Base-by-base conservation (phyloP, 805 yeast species). In the Tetrapisispora phaffii region DNA sequence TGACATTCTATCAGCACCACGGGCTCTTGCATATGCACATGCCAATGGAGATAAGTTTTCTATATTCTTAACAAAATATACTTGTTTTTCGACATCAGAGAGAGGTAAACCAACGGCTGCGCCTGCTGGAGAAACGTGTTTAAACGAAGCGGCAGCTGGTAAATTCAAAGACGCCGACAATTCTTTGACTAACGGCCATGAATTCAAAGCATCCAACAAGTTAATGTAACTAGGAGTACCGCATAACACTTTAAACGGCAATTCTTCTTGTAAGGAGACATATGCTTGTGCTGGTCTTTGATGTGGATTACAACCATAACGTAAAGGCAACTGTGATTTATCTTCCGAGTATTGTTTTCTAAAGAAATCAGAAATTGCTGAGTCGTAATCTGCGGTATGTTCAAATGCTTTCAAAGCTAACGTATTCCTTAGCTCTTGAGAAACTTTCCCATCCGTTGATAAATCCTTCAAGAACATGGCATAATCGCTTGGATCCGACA, bases 1-100 rank as follows among this genome's bases (percentile, higher is more conserved):
- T 7, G 97, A 89, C 98, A 93, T 93, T 77, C 98, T 83, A 72
- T 93, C 98, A 55, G 98, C 98, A 68, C 98, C 98, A 70, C 98
- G 85, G 46, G 98, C 98, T 72, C 97, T 85, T 33, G 97, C 98
- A 62, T 93, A 93, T 47, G 98, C 98, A 63, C 85, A 84, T 51
- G 98, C 98, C 62, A 93, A 76, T 45, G 98, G 97, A 10, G 97
- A 86, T 66, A 93, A 74, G 74, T 89, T 86, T 69, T 86, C 95
- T 60, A 90, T 86, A 67, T 87, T 96, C 56, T 80, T 80, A 52
- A 93, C 98, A 65, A 90, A 93, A 76, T 93, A 93, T 52, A 90
- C 79, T 70, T 90, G 84, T 77, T 88, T 89, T 74, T 93, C 98
- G 50, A 80, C 73, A 44, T 89, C 98, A 39, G 83, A 63, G 57